phyloP scores from a whole-genome alignment of 2,329 filamentous ascomycete species.

The Amylocarpus encephaloides region DNA sequence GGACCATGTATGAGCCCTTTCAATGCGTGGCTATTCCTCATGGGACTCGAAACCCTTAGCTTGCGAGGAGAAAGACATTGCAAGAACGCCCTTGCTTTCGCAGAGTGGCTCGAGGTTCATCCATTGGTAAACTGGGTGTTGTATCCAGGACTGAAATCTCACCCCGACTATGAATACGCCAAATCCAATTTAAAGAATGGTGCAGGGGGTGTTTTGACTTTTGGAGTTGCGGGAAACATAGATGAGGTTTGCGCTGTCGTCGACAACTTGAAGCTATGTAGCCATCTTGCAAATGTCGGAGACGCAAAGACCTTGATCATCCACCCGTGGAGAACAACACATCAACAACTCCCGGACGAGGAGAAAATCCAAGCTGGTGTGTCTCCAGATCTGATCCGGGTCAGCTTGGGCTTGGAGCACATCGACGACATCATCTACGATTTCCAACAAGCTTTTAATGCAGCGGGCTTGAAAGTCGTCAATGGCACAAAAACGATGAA shows the following conservation, averaged over 20 bases:
- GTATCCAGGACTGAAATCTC: constrained; percentile 58
- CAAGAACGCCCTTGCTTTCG: constrained; percentile 53
- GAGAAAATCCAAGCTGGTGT: constrained; percentile 55
- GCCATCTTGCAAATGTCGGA: constrained; percentile 63
- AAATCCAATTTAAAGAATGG: constrained; percentile 61
- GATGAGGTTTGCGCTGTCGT: constrained; percentile 60
- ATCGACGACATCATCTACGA: constrained; percentile 65
- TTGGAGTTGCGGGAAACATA: constrained; percentile 61
- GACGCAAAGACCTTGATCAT: constrained; percentile 57
- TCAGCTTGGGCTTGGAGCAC: constrained; percentile 54
- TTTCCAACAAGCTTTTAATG: constrained; percentile 35
- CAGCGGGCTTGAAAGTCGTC: constrained; percentile 7
- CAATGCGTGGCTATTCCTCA: constrained; percentile 59
- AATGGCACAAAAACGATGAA: too few species aligned
- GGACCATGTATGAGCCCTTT: constrained; percentile 60
- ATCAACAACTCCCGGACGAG: constrained; percentile 57
- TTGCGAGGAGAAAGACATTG: constrained; percentile 59
- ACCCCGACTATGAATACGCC: constrained; percentile 53
- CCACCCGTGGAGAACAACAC: constrained; percentile 62
- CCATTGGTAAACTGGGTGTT: constrained; percentile 62
- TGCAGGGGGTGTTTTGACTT: constrained; percentile 61
- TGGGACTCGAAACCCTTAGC: constrained; percentile 61
- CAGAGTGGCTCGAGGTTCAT: constrained; percentile 59
- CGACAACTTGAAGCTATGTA: constrained; percentile 62
- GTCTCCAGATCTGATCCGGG: constrained; percentile 40